A percentile compares a stretch with the other conserved stretches of the same genome.
phyloP scores from a whole-genome alignment of 768 basidiomycete genomes.

The Boletales sp. region DNA sequence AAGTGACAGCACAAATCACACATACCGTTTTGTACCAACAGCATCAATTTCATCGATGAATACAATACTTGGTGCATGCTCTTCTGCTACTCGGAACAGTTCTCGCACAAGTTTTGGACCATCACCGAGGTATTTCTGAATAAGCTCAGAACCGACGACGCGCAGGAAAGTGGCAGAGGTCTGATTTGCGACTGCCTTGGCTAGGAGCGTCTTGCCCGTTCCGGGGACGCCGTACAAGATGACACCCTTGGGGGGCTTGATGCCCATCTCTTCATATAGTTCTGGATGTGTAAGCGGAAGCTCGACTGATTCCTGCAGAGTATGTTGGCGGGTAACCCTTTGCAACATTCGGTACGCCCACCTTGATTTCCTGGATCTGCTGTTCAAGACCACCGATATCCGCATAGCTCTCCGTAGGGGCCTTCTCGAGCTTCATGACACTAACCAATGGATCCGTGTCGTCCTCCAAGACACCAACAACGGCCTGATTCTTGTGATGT shows the following conservation, averaged over 20 bases:
- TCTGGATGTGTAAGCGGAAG: conserved; percentile 97
- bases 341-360: conserved; percentile 25
- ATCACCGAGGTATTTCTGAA: conserved; percentile 99
- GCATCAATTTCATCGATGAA: conserved; percentile 99
- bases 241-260: conserved; percentile 99
- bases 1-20: conserved; percentile 1
- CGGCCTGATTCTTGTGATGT: conserved; percentile 93
- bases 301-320: conserved; percentile 88
- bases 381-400: conserved; percentile 96
- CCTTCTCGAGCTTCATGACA: conserved; percentile 99
- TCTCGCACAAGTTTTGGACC: conserved; percentile 98
- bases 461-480: conserved; percentile 94
- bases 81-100: conserved; percentile 94
- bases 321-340: neutral
- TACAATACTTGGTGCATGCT: conserved; percentile 97
- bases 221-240: conserved; percentile 98
- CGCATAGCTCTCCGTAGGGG: conserved; percentile 97
- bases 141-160: conserved; percentile 95
- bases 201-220: conserved; percentile 96
- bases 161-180: conserved; percentile 98
- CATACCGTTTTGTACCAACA: conserved; percentile 93
- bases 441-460: conserved; percentile 95
- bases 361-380: conserved; percentile 99
- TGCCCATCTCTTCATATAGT: conserved; percentile 99
- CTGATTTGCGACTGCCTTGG: conserved; percentile 97